Base-by-base conservation (phyloP, 805 yeast species). In the Starmera quercuum region DNA sequence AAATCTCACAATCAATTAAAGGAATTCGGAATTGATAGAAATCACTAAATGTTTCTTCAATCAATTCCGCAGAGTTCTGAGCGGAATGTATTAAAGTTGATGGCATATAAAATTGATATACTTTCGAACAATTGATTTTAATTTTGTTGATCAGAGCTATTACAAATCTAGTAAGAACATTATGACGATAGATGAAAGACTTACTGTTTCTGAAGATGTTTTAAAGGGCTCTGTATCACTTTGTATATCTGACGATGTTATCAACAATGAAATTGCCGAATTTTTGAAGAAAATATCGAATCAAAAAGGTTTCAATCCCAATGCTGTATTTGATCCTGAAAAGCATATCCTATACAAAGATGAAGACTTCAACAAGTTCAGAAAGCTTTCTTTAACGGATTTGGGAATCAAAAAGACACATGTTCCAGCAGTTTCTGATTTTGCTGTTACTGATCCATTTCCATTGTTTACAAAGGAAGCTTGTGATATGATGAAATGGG, bases 391-490 rank as follows among this genome's bases (percentile, higher is more conserved):
- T 5, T 66, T 71, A 69, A 68, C 56, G 34, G 75, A 72, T 40
- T 58, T 72, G 40, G 73, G 73, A 2, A 48, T 63, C 37, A 47
- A 63, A 23, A 25, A 25, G 27, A 25, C 27, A 15, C 41, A 53
- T 41, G 53, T 56, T 18, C 55, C 61, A 39, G 73, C 66, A 46
- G 65, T 72, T 27, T 61, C 71, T 16, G 66, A 62, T 5, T 59
- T 71, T 42, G 78, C 73, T 5, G 77, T 68, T 10, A 58, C 68
- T 30, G 73, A 68, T 38, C 75, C 78, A 2, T 73, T 73, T 48
- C 74, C 74, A 5, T 56, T 73, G 31, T 73, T 72, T 53, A 70
- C 75, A 4, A 68, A 68, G 18, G 76, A 71, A 39, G 77, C 78
- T 2, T 54, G 70, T 32, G 61, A 60, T 28, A 63, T 73, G 29